Percentiles rank a stretch among this genome's conserved stretches.
These are phyloP conservation scores for Salvia rosmarinus DNA, from an alignment of 257 asterid genomes.

Conservation along the genomic window DNA sequence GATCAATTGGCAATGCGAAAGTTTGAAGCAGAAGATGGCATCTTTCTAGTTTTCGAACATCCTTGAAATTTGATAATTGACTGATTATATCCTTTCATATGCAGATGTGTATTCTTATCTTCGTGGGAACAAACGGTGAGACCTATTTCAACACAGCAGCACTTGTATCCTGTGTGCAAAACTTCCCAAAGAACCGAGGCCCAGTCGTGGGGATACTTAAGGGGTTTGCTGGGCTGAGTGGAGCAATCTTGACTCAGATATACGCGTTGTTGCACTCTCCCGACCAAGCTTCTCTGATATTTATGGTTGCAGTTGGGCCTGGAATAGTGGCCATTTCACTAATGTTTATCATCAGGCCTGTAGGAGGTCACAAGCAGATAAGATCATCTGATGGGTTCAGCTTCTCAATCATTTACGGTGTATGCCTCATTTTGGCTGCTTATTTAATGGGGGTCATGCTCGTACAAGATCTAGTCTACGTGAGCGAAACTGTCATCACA, in stretches of 20 bases:
- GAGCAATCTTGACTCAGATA: constrained; percentile 63
- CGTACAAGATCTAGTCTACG: constrained; percentile 49
- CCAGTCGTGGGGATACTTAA: constrained; percentile 74
- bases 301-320: constrained; percentile 71
- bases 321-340: constrained; percentile 56
- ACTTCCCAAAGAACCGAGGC: constrained; percentile 69
- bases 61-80: neutral
- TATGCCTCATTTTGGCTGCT: constrained; percentile 56
- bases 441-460: constrained; percentile 65
- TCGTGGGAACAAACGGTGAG: constrained; percentile 68
- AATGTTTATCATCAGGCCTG: constrained; percentile 58
- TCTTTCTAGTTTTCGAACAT: neutral
- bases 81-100: constrained; percentile 5
- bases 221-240: constrained; percentile 68
- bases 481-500: constrained; percentile 39
- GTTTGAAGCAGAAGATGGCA: neutral
- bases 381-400: constrained; percentile 49
- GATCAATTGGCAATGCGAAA: neutral
- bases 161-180: constrained; percentile 62
- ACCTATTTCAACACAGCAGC: constrained; percentile 69
- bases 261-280: constrained; percentile 53
- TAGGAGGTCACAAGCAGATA: constrained; percentile 62
- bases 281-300: constrained; percentile 58
- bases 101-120: constrained; percentile 72
- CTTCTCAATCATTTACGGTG: constrained; percentile 46